phyloP scores from a whole-genome alignment of 2,329 filamentous ascomycete species.

The Colletotrichum sp. region DNA sequence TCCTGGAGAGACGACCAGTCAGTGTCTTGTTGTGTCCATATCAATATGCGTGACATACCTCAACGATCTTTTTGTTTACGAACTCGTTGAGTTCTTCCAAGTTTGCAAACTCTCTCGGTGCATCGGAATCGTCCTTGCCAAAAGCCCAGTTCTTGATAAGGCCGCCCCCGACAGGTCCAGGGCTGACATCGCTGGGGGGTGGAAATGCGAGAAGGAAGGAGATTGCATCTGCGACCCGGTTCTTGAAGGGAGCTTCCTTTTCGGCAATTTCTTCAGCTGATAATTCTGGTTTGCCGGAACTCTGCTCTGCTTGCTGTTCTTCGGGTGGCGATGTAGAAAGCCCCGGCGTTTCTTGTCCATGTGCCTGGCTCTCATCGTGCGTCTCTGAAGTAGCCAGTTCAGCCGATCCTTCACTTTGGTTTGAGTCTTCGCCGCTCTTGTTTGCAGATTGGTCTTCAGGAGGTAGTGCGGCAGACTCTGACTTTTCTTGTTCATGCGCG shows the following conservation, averaged over 20 bases:
- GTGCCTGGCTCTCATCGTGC: not conserved
- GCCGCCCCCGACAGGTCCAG: not conserved
- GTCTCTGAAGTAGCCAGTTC: not conserved
- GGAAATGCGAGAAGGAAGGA: not conserved
- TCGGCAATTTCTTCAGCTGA: not conserved
- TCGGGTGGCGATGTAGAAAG: not conserved
- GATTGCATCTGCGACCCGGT: not conserved
- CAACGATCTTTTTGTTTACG: not conserved
- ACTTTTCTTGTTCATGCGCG: not conserved
- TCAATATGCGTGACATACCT: not conserved
- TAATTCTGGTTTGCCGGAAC: not conserved
- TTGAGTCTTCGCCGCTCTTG: not conserved
- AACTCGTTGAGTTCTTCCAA: not conserved
- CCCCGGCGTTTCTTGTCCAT: not conserved
- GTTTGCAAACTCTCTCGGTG: not conserved
- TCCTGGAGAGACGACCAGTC: not conserved
- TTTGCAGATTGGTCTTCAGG: not conserved
- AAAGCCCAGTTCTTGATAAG: not conserved
- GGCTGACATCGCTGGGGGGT: not conserved
- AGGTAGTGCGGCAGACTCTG: fast-evolving
- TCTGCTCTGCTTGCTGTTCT: not conserved
- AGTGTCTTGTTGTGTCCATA: not conserved
- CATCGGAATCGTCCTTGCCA: not conserved
- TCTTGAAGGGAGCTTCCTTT: not conserved
- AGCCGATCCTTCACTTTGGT: fast-evolving